These are phyloP conservation scores for Saccharata proteae DNA, from an alignment of 2,329 filamentous ascomycete species.

Conservation along the genomic window DNA sequence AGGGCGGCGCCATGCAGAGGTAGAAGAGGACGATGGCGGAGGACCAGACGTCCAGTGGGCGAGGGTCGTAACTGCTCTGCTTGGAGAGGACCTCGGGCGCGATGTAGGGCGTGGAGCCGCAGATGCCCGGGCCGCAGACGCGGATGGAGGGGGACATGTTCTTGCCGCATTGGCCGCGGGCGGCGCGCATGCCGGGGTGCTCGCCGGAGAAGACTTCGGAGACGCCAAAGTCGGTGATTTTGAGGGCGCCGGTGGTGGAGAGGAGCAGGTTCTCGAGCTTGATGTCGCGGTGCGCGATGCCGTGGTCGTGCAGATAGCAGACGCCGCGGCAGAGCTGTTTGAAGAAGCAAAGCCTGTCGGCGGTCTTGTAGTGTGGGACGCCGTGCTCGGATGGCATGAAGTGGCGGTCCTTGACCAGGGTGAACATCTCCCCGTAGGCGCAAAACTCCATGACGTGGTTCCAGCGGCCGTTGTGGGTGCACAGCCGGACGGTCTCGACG, in stretches of 20 bases:
- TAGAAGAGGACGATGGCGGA: constrained; percentile 76
- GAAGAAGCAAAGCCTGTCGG: constrained; percentile 73
- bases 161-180: constrained; percentile 60
- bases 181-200: constrained; percentile 64
- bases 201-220: constrained; percentile 75
- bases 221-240: constrained; percentile 86
- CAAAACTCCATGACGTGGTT: constrained; percentile 94
- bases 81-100: constrained; percentile 72
- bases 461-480: constrained; percentile 61
- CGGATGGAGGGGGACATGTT: constrained; percentile 61
- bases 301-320: constrained; percentile 67
- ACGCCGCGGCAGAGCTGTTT: constrained; percentile 79
- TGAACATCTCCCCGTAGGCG: constrained; percentile 67
- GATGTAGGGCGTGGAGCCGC: constrained; percentile 76
- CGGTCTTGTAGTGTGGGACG: constrained; percentile 38
- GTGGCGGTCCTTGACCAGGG: constrained; percentile 50
- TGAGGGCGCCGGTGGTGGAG: constrained; percentile 66
- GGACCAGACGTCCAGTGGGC: constrained; percentile 75
- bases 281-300: constrained; percentile 82
- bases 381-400: constrained; percentile 12
- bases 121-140: constrained; percentile 66
- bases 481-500: constrained; percentile 66
- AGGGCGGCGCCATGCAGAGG: constrained; percentile 65
- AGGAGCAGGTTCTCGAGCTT: constrained; percentile 81
- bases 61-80: constrained; percentile 56